These are phyloP conservation scores for Umbelopsis isabellina DNA, from an alignment of 192 early-diverging fungal species.

Conservation along the genomic window DNA sequence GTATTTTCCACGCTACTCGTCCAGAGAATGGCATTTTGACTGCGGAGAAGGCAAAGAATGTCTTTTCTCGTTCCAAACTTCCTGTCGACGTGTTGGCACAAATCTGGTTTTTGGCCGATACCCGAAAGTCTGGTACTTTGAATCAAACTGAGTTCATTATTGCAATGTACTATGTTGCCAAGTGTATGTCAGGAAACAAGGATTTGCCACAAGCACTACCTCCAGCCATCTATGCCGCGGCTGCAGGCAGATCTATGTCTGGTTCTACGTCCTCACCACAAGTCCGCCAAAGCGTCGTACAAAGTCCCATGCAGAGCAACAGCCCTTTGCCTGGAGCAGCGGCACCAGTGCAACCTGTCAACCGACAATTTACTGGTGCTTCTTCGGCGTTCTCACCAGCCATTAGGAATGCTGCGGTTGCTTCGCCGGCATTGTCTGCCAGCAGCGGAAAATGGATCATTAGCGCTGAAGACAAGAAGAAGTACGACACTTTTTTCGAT, in stretches of 20 bases:
- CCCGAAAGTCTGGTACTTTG: conserved; percentile 67
- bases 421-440: neutral
- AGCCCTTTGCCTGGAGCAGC: neutral
- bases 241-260: conserved; percentile 30
- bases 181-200: conserved; percentile 1
- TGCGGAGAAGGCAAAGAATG: conserved; percentile 63
- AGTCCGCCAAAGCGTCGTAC: neutral
- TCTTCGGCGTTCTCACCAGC: conserved; percentile 35
- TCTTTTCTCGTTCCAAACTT: conserved; percentile 85
- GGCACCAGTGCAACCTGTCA: conserved; percentile 16
- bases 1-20: conserved; percentile 32
- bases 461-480: conserved; percentile 23
- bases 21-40: conserved; percentile 27
- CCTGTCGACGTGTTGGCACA: conserved; percentile 72
- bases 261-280: neutral
- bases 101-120: conserved; percentile 90
- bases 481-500: conserved; percentile 9
- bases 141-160: conserved; percentile 84
- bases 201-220: conserved; percentile 72
- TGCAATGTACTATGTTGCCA: conserved; percentile 83
- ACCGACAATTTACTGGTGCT: conserved; percentile 23
- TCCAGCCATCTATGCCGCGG: conserved; percentile 54
- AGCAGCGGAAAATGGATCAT: conserved; percentile 12
- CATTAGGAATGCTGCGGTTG: neutral
- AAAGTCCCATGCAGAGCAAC: neutral